phyloP scores from a whole-genome alignment of 1,284 basidiomycete species.

The Trichosporon sp. region DNA sequence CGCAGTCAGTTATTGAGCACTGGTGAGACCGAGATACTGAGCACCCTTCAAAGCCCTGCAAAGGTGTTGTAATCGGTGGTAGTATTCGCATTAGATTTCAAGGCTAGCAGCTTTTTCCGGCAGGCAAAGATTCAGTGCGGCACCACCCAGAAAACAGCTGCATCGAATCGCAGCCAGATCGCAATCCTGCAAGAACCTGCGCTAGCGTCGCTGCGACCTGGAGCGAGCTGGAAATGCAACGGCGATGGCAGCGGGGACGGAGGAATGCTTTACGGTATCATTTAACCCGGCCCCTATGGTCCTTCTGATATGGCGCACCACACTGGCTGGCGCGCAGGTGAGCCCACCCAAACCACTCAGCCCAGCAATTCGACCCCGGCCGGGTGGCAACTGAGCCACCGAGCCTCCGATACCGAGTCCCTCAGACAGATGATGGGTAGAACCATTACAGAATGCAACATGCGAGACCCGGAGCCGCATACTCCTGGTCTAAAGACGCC shows the following conservation, averaged over 20 bases:
- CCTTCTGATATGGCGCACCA: not conserved
- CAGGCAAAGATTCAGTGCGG: not conserved
- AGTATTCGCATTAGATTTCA: not conserved
- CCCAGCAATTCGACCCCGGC: not conserved
- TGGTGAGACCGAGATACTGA: not conserved
- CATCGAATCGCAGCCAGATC: not conserved
- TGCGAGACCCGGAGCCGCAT: not conserved
- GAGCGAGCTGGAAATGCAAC: not conserved
- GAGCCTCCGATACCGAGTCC: not conserved
- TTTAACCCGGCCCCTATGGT: not conserved
- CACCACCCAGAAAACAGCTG: not conserved
- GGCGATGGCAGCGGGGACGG: not conserved
- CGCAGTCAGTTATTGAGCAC: not conserved
- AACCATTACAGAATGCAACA: not conserved
- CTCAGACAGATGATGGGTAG: not conserved
- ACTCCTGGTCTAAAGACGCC: not conserved
- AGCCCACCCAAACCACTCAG: not conserved
- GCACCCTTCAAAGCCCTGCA: not conserved
- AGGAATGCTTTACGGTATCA: slow-evolving; percentile 1
- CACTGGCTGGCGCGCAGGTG: not conserved
- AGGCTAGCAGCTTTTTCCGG: not conserved
- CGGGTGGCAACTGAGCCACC: not conserved
- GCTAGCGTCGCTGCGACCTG: not conserved
- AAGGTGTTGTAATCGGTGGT: not conserved
- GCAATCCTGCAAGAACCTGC: not conserved